These are phyloP conservation scores for Dalechampia spathulata DNA, from an alignment of 441 rosid genomes.

Conservation along the genomic window DNA sequence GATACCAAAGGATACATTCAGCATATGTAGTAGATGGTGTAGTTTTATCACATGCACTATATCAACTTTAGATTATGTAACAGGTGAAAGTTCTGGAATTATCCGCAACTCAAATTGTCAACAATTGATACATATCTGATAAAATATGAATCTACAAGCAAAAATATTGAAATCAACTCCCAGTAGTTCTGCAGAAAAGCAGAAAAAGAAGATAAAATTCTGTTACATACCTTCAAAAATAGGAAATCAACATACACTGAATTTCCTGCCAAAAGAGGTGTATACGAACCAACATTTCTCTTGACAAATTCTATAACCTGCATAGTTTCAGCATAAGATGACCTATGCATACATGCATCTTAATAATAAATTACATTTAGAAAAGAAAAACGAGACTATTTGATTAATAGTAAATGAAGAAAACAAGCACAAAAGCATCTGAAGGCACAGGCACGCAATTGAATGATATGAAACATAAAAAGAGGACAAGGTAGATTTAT, in stretches of 20 bases:
- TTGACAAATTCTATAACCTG: conserved; percentile 79
- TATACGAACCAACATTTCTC: conserved; percentile 52
- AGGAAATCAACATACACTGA: conserved; percentile 65
- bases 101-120: neutral
- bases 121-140: neutral
- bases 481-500: no score
- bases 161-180: neutral
- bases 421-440: no score
- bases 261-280: conserved; percentile 78
- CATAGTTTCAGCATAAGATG: conserved; percentile 20
- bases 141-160: neutral
- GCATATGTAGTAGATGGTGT: neutral
- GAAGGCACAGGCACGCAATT: no score
- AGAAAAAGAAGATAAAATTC: neutral
- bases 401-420: no score
- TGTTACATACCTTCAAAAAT: conserved; percentile 57
- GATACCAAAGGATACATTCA: no score
- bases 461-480: no score
- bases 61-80: neutral
- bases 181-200: neutral
- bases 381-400: no score
- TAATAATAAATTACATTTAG: no score
- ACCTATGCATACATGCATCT: no score
- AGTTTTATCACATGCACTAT: neutral
- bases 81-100: neutral